phyloP scores from a whole-genome alignment of 768 basidiomycete species.

The Auriculariales sp. region DNA sequence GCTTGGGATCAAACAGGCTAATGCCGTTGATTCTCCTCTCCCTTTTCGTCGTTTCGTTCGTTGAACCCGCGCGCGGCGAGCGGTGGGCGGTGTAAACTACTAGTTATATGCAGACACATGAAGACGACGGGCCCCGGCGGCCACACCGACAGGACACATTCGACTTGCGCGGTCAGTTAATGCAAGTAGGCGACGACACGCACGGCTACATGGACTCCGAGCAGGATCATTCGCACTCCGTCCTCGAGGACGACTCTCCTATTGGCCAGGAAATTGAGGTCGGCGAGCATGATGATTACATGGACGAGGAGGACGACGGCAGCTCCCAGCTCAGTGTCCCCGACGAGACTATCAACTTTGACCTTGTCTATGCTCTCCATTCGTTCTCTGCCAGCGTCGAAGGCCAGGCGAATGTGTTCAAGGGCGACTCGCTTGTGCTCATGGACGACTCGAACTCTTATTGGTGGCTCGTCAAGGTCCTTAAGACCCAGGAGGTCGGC shows the following conservation, averaged over 20 bases:
- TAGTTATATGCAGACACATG: slow-evolving; percentile 1
- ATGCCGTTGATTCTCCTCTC: too few species aligned
- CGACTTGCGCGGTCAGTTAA: slow-evolving; percentile 56
- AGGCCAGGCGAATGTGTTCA: slow-evolving; percentile 96
- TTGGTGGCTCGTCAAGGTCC: slow-evolving; percentile 98
- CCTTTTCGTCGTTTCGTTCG: too few species aligned
- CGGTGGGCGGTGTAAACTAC: too few species aligned
- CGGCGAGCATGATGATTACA: slow-evolving; percentile 34
- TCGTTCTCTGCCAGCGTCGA: slow-evolving; percentile 97
- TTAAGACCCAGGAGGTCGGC: slow-evolving; percentile 96
- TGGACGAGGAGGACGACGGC: slow-evolving; percentile 36
- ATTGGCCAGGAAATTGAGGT: slow-evolving; percentile 20
- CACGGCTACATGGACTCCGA: slow-evolving; percentile 3
- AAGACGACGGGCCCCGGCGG: slow-evolving; percentile 6
- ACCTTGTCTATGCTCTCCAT: slow-evolving; percentile 81
- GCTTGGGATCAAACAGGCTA: too few species aligned
- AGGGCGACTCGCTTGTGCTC: slow-evolving; percentile 89
- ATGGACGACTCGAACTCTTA: slow-evolving; percentile 99
- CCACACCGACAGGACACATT: slow-evolving; percentile 45
- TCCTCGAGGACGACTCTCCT: slow-evolving; percentile 67
- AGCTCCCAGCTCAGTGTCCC: slow-evolving; percentile 78
- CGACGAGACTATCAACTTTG: slow-evolving; percentile 87
- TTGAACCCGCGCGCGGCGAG: too few species aligned
- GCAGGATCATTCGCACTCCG: slow-evolving; percentile 45
- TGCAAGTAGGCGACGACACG: slow-evolving; percentile 36